Evolutionary conservation across 805 yeast species (phyloP).

Genomic region (Pichia insulana): DNA sequence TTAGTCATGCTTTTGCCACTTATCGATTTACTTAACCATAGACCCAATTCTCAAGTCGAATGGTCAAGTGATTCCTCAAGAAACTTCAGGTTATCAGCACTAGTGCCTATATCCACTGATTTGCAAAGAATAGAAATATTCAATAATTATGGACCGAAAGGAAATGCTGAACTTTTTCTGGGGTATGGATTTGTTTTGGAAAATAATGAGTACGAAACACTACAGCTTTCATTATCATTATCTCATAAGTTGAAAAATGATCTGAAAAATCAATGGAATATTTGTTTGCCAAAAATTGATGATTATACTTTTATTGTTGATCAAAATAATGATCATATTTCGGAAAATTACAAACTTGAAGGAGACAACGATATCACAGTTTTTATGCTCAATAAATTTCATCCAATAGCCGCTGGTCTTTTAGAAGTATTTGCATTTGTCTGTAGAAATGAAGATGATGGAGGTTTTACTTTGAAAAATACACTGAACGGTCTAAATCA

Average conservation of each 20-base stretch:
- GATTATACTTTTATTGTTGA: slow-evolving; percentile 23
- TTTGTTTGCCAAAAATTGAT: slow-evolving; percentile 20
- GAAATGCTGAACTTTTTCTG: slow-evolving; percentile 72
- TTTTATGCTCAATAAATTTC: slow-evolving; percentile 22
- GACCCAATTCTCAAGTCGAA: slow-evolving; percentile 46
- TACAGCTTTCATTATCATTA: slow-evolving; percentile 49
- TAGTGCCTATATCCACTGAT: neutral
- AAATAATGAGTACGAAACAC: slow-evolving; percentile 47
- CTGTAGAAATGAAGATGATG: slow-evolving; percentile 41
- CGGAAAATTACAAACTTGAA: neutral
- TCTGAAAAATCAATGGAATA: slow-evolving; percentile 13
- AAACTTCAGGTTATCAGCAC: slow-evolving; percentile 4
- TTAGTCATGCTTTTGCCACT: slow-evolving; percentile 61
- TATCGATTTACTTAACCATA: slow-evolving; percentile 72
- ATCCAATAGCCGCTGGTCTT: slow-evolving; percentile 36
- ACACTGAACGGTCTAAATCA: slow-evolving; percentile 54
- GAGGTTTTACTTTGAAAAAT: slow-evolving; percentile 38
- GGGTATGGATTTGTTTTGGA: slow-evolving; percentile 73
- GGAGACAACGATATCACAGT: slow-evolving; percentile 8
- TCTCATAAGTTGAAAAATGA: neutral
- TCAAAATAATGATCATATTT: neutral
- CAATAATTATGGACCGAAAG: slow-evolving; percentile 83
- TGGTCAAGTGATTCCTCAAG: slow-evolving; percentile 40
- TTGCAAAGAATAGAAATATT: slow-evolving; percentile 42
- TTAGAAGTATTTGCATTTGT: slow-evolving; percentile 46